These are phyloP conservation scores for Plasmodium gaboni DNA, from an alignment of 169 alveolate genomes.

Conservation along the genomic window DNA sequence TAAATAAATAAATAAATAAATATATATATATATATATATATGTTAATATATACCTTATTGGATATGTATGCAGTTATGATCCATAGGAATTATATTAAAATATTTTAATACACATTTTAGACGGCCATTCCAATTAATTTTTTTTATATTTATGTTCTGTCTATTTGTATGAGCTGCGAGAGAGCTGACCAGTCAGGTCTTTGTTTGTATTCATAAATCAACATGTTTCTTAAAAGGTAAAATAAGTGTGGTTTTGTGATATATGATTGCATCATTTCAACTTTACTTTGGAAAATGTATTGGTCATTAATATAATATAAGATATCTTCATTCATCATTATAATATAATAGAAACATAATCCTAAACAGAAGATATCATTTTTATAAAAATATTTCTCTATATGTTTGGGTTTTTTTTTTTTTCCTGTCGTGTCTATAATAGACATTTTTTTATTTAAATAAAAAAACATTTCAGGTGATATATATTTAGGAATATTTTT, in stretches of 20 bases:
- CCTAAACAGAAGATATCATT: slow-evolving; percentile 68
- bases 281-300: slow-evolving; percentile 23
- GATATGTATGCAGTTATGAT: too few species aligned
- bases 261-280: slow-evolving; percentile 5
- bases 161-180: neutral
- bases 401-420: slow-evolving; percentile 14
- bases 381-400: slow-evolving; percentile 29
- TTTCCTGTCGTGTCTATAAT: slow-evolving; percentile 6
- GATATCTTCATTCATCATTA: slow-evolving; percentile 62
- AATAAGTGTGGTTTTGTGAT: slow-evolving; percentile 25
- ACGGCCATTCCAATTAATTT: too few species aligned
- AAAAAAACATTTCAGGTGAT: slow-evolving; percentile 49
- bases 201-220: slow-evolving; percentile 26
- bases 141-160: too few species aligned
- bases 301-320: slow-evolving; percentile 21
- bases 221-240: slow-evolving; percentile 23
- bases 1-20: too few species aligned
- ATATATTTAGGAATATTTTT: slow-evolving; percentile 34
- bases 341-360: slow-evolving; percentile 49
- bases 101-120: too few species aligned
- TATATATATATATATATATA: too few species aligned
- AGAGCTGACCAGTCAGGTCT: slow-evolving; percentile 36
- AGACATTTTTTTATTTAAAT: slow-evolving; percentile 31
- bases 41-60: too few species aligned
- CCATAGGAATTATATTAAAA: too few species aligned